Base-by-base conservation (phyloP, 495 filamentous ascomycete species). In the Neurospora discreta region DNA sequence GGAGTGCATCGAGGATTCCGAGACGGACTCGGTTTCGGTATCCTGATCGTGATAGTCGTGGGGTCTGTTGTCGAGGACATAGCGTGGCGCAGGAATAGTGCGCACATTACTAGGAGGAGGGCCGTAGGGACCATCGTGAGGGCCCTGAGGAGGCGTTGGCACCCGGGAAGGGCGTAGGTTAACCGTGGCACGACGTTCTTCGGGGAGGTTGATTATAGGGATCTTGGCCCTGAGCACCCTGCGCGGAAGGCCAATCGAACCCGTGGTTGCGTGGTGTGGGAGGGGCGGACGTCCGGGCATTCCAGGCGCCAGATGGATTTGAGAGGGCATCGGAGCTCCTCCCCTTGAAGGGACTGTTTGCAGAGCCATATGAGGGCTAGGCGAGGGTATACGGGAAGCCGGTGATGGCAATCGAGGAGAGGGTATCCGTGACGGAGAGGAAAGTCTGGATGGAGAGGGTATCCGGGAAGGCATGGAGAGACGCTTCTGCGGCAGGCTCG, bases 1-100 rank as follows among this genome's bases (percentile, higher is more conserved):
- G 18, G 83, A 85, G 38, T 84, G 77, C 39, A 83, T 80, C 1
- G 83, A 85, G 0, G 79, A 79, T 18, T 80, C 80, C 2, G 83
- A 84, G 58, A 82, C 77, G 26, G 83, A 82, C 72, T 84, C 83
- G 20, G 82, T 84, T 60, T 83, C 81, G 1, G 74, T 73, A 69
- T 80, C 79, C 8, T 52, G 67, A 67, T 76, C 74, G 18, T 41
- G 69, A 72, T 76, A 74, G 44, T 73, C 72, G 41, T 52, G 75
- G 68, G 72, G 74, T 26, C 38, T 65, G 58, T 71, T 74, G 39
- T 77, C 74, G 1, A 74, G 71, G 20, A 69, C 38, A 60, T 77
- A 77, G 9, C 73, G 74, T 15, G 78, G 73, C 13, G 52, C 43
- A 23, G 75, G 65, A 20, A 78, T 70, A 20, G 77, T 60, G 58